Base-by-base conservation (phyloP, 2,329 filamentous ascomycete genomes). In the Diplodia seriata region DNA sequence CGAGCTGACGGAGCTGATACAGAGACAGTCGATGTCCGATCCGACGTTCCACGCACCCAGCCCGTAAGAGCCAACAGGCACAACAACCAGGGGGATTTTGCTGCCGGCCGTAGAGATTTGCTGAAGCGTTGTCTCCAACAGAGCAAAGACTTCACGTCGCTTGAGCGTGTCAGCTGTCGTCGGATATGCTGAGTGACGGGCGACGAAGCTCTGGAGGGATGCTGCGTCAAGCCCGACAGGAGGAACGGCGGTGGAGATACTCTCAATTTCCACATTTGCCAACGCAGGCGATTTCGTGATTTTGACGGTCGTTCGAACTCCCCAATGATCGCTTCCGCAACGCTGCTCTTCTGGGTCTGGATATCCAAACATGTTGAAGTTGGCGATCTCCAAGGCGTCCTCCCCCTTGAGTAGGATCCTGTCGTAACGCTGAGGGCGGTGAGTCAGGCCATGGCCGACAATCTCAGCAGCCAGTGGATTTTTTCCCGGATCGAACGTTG, bases 1-100 rank as follows among this genome's bases (percentile, higher is more conserved):
- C 1, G 87, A 78, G 72, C 87, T 87, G 68, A 89, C 86, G 26
- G 85, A 82, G 1, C 89, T 87, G 69, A 91, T 85, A 71, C 85
- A 90, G 6, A 91, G 81, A 71, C 87, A 88, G 76, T 91, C 88
- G 7, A 91, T 82, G 71, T 90, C 87, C 1, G 88, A 91, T 0
- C 81, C 74, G 1, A 79, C 72, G 1, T 85, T 87, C 87, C 88
- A 90, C 3, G 89, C 85, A 11, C 85, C 85, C 3, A 91, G 78
- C 3, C 85, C 86, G 72, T 88, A 90, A 0, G 89, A 91, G 0
- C 89, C 89, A n/a, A 90, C 87, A 0, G 88, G 83, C 6, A 87
- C 81, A 8, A 91, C 73, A 1, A 88, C 78, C 47, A 90, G 78
- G 1, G 82, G 74, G 50, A 76, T 73, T 38, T 67, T 53, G 4